Evolutionary conservation across 345 rosid species (phyloP), one percentile per base, ranked within the genome.

Genomic region (Arabis hirsuta): DNA sequence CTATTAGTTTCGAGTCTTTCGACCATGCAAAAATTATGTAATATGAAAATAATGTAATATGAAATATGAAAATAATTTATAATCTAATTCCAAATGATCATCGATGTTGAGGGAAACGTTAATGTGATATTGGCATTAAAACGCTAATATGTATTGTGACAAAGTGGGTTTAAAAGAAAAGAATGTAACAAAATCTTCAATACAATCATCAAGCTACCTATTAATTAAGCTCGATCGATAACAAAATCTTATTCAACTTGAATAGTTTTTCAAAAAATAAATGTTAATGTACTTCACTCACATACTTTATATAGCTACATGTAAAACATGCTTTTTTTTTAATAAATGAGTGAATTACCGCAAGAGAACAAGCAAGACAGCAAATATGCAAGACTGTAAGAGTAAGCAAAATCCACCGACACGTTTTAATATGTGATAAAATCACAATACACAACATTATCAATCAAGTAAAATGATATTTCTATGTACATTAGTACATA

Each of bases 361-460:
- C 19, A 39, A 58, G 47, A 58, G 63, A 58, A 12, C 64, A 59
- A 39, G 32, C 24, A 43, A 9, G 51, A 50, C 29, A 50, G 29
- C 54, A 50, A 50, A 20, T 8, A 7, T 7, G 39, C 7, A 36
- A 7, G 39, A 34, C 4, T 56, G 39, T 36, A 36, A 7, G 39
- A 34, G 7, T 56, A 4, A 9, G 43, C 11, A 34, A 34, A 9
- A 9, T 16, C 14, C 44, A 56, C 61, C 27, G 61, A 9, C 9
- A 5, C 6, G 61, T 34, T 56, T 56, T 5, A 34, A 34, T 34
- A 34, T 36, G 26, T 27, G 22, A 55, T 31, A n/a, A n/a, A 24
- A 31, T 54, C n/a, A 14, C 9, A n/a, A 14, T 32, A 56, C 26
- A 34, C 43, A 56, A 16, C 24, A 34, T 56, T 7, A 34, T 36